Conservation (phyloP, 78 protist species). For the Acrasis kona region DNA sequence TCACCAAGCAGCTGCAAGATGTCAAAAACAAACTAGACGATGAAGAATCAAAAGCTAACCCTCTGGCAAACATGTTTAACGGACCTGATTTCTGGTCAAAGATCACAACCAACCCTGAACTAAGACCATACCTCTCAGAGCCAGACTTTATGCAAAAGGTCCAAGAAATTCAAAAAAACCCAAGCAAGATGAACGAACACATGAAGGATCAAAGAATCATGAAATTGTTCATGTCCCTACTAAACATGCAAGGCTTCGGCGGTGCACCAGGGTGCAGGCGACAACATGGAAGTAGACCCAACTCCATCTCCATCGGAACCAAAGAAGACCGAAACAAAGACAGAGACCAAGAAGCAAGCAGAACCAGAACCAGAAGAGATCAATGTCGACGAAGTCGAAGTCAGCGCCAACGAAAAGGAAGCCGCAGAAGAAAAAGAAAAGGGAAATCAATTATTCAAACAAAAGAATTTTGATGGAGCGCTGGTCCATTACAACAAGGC, state of each 20-base stretch:
- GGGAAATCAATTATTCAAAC: constrained; percentile 29
- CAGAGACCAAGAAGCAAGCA: background rate
- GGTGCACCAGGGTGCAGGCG: too few relatives aligned
- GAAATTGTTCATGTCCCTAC: background rate
- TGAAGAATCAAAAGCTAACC: background rate
- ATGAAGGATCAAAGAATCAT: background rate
- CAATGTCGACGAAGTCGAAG: background rate
- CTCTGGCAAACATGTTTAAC: background rate
- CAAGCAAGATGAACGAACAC: background rate
- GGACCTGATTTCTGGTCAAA: background rate
- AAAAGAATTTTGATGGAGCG: constrained; percentile 18
- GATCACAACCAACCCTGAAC: background rate
- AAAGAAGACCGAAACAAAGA: too few relatives aligned
- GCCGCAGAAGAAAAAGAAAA: constrained; percentile 6
- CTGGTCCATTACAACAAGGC: constrained; percentile 23
- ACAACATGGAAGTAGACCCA: too few relatives aligned
- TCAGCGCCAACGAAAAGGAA: background rate
- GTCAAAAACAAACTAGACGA: background rate
- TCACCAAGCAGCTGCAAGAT: background rate
- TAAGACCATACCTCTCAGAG: background rate
- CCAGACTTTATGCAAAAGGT: background rate
- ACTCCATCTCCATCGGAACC: too few relatives aligned
- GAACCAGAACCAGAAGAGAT: background rate
- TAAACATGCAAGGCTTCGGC: too few relatives aligned
- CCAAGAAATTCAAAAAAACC: background rate